Evolutionary conservation across 2,329 filamentous ascomycete species (phyloP).

Genomic region (Huntiella bhutanensis): DNA sequence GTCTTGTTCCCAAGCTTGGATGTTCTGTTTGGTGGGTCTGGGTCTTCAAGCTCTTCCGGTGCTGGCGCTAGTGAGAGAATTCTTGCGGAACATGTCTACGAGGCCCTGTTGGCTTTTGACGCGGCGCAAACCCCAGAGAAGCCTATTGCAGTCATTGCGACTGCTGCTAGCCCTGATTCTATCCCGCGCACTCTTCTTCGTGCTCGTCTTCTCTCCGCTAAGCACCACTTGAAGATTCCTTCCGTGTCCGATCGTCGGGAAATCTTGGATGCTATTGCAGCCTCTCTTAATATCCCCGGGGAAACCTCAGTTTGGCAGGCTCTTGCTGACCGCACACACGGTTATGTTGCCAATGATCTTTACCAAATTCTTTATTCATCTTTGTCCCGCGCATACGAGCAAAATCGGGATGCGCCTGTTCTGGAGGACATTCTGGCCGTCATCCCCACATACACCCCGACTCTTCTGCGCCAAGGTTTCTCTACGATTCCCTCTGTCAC

Average conservation of each 20-base stretch:
- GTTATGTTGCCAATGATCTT: conserved; percentile 83
- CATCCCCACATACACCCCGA: conserved; percentile 43
- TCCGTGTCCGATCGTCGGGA: conserved; percentile 57
- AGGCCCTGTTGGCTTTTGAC: conserved; percentile 6
- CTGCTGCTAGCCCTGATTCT: conserved; percentile 74
- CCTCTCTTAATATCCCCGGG: conserved; percentile 41
- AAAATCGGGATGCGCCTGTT: conserved; percentile 11
- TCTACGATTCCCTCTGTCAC: conserved; percentile 84
- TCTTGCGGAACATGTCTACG: conserved; percentile 22
- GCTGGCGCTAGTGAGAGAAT: conserved; percentile 47
- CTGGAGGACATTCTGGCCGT: conserved; percentile 50
- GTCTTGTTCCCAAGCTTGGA: conserved; percentile 90
- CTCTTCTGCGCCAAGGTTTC: conserved; percentile 73
- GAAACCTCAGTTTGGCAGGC: conserved; percentile 45
- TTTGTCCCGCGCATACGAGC: background rate
- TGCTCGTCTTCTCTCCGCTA: conserved; percentile 61
- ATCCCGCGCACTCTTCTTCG: conserved; percentile 61
- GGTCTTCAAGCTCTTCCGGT: background rate
- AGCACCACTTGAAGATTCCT: conserved; percentile 75
- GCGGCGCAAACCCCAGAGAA: conserved; percentile 5
- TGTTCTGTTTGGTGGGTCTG: conserved; percentile 17
- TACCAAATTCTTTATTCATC: conserved; percentile 20
- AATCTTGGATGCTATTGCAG: conserved; percentile 57
- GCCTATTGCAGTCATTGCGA: conserved; percentile 74
- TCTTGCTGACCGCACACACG: conserved; percentile 70